Evolutionary conservation across 441 rosid species (phyloP), one percentile per base, ranked within the genome.

Genomic region (Erysimum pusillum): DNA sequence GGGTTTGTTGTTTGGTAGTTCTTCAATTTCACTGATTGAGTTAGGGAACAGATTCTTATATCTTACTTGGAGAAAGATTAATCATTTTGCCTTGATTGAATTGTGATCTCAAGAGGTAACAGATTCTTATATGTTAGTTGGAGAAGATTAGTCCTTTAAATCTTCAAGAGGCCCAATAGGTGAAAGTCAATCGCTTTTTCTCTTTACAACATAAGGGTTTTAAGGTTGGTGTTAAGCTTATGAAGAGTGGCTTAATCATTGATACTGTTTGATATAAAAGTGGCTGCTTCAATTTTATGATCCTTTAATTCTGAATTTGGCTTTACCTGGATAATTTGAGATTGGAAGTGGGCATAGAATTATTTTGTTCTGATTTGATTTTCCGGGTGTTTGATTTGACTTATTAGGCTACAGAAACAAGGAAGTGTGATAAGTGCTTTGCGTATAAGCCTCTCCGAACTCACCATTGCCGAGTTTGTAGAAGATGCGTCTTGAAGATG

Each of bases 401-500:
- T 56, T 71, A 8, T 57, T 76, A 89, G 92, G 82, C 61, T 79
- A 77, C 72, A 44, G 80, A 82, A 65, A 67, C 72, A 71, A 88
- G 87, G 80, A 82, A 69, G 48, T 93, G 97, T 74, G 90, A 90
- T 32, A 90, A 86, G 73, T 93, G 98, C 63, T 84, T 84, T 56
- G 74, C 74, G 1, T 81, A 77, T 77, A 93, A 91, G 79, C 97
- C 97, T 78, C 90, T 82, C 2, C 83, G 98, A 82, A 85, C 97
- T 78, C 98, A 93, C 75, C 98, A 93, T 74, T 90, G 98, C 79
- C 88, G 91, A 67, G 84, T 88, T 72, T 91, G 98, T 77, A 86
- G 88, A 88, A 87, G 88, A 84, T 91, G 98, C 63, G 85, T 90
- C 63, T 85, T 90, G 88, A 88, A 86, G 84, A 93, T 93, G 98